Base-by-base conservation (phyloP, 2,329 filamentous ascomycete species). In the Grosmannia penicillata region DNA sequence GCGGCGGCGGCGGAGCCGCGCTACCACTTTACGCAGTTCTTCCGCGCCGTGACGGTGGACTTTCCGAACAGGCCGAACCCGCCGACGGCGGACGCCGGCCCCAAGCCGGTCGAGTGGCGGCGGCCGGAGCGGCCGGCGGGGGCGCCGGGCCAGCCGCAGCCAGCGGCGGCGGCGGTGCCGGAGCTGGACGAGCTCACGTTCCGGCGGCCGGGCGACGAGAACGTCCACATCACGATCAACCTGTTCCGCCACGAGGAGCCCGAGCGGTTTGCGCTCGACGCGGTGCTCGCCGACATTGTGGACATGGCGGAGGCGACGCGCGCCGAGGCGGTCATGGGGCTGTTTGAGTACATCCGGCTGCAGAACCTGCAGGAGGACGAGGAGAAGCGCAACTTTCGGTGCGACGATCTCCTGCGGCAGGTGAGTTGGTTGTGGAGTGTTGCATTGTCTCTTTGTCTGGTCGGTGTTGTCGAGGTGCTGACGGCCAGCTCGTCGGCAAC, bases 131-230 rank as follows among this genome's bases (percentile, higher is more conserved):
- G 47, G 61, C 66, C 55, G 43, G 63, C 53, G n/a, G 62, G 65
- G 2, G 59, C 73, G 28, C 40, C 38, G 9, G 37, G 32, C 3
- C 43, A 47, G 33, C 41, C 40, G 24, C 26, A 30, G 2, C 21
- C 45, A 9, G 70, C 68, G 37, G 51, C 68, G n/a, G 69, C 78
- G 7, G 66, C 76, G 24, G 75, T 75, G 24, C 72, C 76, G 32
- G 84, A 93, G 52, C 94, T 96, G 52, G 91, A 95, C 59, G 81
- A 82, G 53, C 65, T 98, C 32, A 81, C 86, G 31, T 96, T 98
- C 56, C 85, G 93, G 63, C 75, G 91, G 38, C 84, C 81, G 50
- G 81, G 85, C 25, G 91, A 98, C 54, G 86, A 95, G 56, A 95
- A 93, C 49, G 68, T 82, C 48, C 94, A 95, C 54, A 77, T 94